Base-by-base conservation (phyloP, 2,329 filamentous ascomycete genomes). In the Diplodia intermedia region DNA sequence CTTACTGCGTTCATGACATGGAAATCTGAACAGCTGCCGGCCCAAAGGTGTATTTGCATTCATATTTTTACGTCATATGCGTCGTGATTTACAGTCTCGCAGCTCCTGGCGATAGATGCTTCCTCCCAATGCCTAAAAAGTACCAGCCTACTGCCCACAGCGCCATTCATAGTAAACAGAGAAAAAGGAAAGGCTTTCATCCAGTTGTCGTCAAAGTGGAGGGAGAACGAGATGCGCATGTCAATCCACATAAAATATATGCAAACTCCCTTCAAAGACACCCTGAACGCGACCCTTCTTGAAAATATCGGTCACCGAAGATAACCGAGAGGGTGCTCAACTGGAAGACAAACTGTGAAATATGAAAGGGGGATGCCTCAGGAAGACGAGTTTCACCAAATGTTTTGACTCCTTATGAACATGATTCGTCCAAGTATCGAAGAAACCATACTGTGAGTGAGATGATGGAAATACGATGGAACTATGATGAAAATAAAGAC, bases 31-130 rank as follows among this genome's bases (percentile, higher is more conserved):
- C 7, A 15, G 14, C 6, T 26, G 23, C 14, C 8, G 8, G 15
- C 52, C 29, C 15, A 23, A 18, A 47, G 29, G 11, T 47, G 36
- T 61, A 61, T 61, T 12, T 47, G 47, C 56, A 61, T 63, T 47
- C 47, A 52, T 31, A 29, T 63, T 31, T 52, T 63, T 63, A 26
- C 47, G 60, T 63, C 60, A 63, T 63, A n/a, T 63, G 33, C 60
- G 15, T 63, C 60, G 60, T 63, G 31, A 29, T 63, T 38, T 53
- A 63, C 43, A 63, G 14, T 50, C 15, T 26, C 26, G 3, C 18
- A 29, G 20, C 26, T 29, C 3, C 23, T 23, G n/a, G 43, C 56
- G 43, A 29, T n/a, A 47, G 43, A 20, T 26, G 38, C 38, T 8
- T 20, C 20, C 38, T 7, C 38, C 23, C 56, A 29, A 11, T 18